phyloP scores from a whole-genome alignment of 202 grass and related monocot genomes.

The Carex arenaria region DNA sequence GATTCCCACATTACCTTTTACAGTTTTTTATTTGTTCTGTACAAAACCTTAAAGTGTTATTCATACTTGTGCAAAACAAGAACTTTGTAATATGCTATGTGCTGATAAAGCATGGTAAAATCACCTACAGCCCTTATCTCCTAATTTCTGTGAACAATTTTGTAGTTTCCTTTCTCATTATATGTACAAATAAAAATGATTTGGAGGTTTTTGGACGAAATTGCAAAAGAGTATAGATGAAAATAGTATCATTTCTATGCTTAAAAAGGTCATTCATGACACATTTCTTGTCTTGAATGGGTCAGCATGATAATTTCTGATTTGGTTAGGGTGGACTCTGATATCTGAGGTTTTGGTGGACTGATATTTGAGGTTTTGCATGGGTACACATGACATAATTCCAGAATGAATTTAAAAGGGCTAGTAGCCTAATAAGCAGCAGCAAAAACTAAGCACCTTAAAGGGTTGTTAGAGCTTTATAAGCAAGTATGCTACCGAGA shows the following conservation, averaged over 20 bases:
- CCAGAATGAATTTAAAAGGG: neutral
- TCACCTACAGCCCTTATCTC: neutral
- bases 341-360: neutral
- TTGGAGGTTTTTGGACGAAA: neutral
- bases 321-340: neutral
- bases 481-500: neutral
- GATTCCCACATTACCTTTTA: neutral
- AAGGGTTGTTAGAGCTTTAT: neutral
- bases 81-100: neutral
- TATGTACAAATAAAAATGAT: neutral
- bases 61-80: neutral
- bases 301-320: neutral
- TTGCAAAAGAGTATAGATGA: neutral
- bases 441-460: neutral
- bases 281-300: neutral
- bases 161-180: neutral
- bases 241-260: neutral
- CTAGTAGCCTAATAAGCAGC: neutral
- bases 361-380: neutral
- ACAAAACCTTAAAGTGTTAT: neutral
- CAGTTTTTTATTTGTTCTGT: neutral
- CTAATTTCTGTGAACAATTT: neutral
- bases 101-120: neutral
- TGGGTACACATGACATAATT: neutral
- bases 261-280: neutral